Base-by-base conservation (phyloP, 179 eudicot species). In the Camellia oleifera region DNA sequence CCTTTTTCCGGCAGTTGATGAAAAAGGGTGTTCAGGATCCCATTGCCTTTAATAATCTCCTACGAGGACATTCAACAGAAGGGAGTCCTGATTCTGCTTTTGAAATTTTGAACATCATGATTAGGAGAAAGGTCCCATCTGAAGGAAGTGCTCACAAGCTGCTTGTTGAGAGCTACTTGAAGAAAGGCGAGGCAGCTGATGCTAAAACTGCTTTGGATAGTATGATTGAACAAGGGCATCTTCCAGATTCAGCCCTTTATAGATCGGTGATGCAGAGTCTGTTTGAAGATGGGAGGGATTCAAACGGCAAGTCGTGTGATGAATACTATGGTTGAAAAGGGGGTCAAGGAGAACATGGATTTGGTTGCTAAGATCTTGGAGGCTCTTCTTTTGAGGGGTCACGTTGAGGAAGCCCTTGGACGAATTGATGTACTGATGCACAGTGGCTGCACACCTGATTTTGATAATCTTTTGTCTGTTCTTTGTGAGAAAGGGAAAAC, bases 221-320 rank as follows among this genome's bases (percentile, higher is more conserved):
- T 77, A 92, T 95, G 99, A 88, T 95, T 42, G 96, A 90, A 88
- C 91, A 89, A 75, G 98, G 91, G 46, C 98, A 95, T 77, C 62
- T 79, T 70, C 99, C 96, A 0, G 94, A 94, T 73, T 89, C 99
- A 17, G 65, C 88, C 12, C 80, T 92, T 69, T 95, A 83, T 73
- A 83, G 93, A 79, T 87, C 87, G 2, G 89, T 95, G 18, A 95
- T 94, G 89, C 93, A 89, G 83, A 86, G 88, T 84, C 91, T 95
- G 70, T 92, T 94, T 58, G 91, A 90, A 61, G 98, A 92, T 81
- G 98, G 91, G 63, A 88, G 99, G 82, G 86, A n/a, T 95, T 66
- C 98, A 95, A 89, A 95, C 98, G 17, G 97, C 98, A 8, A 95
- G 99, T 65, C 92, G 99, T 67, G 98, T 95, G 23, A 90, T 95